Evolutionary conservation across 768 basidiomycete genomes (phyloP).

Genomic region (Lepiota subincarnata): DNA sequence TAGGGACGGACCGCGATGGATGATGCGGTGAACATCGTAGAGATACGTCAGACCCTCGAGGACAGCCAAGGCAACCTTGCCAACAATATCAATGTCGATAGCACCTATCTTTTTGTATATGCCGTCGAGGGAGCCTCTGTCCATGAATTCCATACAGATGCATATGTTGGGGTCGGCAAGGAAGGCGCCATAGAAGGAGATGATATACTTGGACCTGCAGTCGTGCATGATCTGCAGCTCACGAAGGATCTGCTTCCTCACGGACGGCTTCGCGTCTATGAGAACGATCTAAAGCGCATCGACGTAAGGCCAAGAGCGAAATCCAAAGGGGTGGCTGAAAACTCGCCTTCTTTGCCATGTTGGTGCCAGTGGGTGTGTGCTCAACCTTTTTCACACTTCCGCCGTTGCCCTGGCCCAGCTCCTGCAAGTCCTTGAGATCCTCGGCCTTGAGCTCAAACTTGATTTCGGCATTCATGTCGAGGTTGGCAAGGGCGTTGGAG

Average conservation of each 20-base stretch:
- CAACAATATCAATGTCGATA: constrained; percentile 89
- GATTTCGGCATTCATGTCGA: constrained; percentile 83
- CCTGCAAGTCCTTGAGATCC: constrained; percentile 85
- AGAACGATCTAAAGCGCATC: constrained; percentile 69
- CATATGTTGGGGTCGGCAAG: constrained; percentile 97
- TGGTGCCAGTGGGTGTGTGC: constrained; percentile 83
- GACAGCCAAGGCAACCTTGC: constrained; percentile 91
- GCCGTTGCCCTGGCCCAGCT: constrained; percentile 94
- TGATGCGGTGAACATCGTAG: constrained; percentile 96
- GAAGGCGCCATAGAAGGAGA: constrained; percentile 97
- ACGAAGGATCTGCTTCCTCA: constrained; percentile 95
- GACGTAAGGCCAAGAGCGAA: background rate
- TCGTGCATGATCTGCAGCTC: constrained; percentile 99
- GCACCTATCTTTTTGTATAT: constrained; percentile 96
- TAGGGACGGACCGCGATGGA: constrained; percentile 81
- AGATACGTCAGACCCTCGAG: constrained; percentile 94
- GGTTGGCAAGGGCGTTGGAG: constrained; percentile 77
- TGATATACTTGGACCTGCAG: constrained; percentile 89
- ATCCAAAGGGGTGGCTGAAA: background rate
- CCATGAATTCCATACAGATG: constrained; percentile 97
- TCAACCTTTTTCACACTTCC: constrained; percentile 97
- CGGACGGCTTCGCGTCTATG: constrained; percentile 93
- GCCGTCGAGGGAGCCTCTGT: constrained; percentile 89
- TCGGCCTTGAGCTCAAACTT: constrained; percentile 84
- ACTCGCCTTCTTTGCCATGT: constrained; percentile 97